Evolutionary conservation across 2,329 filamentous ascomycete species (phyloP), one percentile per base, ranked within the genome.

Genomic region (Dactylellina haptotyla): DNA sequence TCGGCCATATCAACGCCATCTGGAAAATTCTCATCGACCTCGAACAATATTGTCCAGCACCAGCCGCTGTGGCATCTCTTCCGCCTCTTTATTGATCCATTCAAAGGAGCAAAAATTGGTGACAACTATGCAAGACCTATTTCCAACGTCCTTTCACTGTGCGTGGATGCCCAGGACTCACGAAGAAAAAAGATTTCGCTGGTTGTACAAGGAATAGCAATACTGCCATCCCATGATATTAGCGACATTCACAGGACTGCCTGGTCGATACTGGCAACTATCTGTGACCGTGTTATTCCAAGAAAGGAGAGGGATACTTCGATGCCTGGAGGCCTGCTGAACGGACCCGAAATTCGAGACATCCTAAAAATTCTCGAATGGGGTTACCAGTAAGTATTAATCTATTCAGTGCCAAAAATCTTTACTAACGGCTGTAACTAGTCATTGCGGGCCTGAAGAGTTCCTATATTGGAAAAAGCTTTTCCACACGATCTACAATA

Each of bases 321-420:
- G 81, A 80, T 16, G 82, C 53, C 81, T 80, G 76, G 84, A 81
- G 12, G 84, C 67, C 82, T 87, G 34, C 58, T 64, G 2, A 79
- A 89, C 61, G 87, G 89, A 12, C 86, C 87, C 9, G 88, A 92
- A 64, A 93, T 91, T 75, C 88, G 90, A 6, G 87, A 90, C 57
- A 82, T 90, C 23, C 84, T 89, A 14, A 88, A 86, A 16, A 85
- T 96, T 32, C 83, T 96, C 2, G 85, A 89, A 77, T 82, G 84
- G 76, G 88, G 90, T 16, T 77, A 75, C 32, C 73, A 80, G 25
- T 75, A 79, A 12, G 73, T 72, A 10, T 9, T 53, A 32, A 2
- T 23, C 18, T 48, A 9, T 37, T 48, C 8, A 28, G 12, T 34
- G 2, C 3, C 12, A 30, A 18, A 46, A 18, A n/a, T n/a, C 4